phyloP scores from a whole-genome alignment of 1,284 basidiomycete genomes.

The Irpex rosettiformis region DNA sequence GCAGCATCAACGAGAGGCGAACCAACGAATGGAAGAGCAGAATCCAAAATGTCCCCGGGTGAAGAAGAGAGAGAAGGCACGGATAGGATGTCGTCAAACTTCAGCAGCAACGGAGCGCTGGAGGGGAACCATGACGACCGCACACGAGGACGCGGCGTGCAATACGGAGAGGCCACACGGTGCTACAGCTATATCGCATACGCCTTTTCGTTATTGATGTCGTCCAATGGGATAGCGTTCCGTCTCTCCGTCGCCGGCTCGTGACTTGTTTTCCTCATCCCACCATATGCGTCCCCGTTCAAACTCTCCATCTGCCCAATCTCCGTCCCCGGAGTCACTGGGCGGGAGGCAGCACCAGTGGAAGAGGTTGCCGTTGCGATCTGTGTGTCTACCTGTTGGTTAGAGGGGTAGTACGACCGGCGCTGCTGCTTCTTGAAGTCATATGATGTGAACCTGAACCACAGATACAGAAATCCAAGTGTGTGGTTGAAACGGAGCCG shows the following conservation, averaged over 20 bases:
- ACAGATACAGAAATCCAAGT: no score
- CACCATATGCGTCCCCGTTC: conserved; percentile 23
- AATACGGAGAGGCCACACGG: background rate
- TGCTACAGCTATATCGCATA: conserved; percentile 5
- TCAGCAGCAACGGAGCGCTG: background rate
- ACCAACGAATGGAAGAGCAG: background rate
- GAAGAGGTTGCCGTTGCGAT: conserved; percentile 46
- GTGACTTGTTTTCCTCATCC: conserved; percentile 25
- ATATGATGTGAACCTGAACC: conserved; percentile 68
- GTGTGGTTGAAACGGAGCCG: no score
- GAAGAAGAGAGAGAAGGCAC: background rate
- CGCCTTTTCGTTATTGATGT: conserved; percentile 15
- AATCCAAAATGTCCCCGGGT: background rate
- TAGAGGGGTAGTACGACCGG: conserved; percentile 78
- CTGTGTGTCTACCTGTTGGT: conserved; percentile 49
- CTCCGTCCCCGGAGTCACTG: conserved; percentile 39
- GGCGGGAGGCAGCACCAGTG: conserved; percentile 39
- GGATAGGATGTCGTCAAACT: background rate
- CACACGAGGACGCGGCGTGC: background rate
- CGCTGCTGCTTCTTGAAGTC: conserved; percentile 84
- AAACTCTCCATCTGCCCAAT: conserved; percentile 23
- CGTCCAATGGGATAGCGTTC: conserved; percentile 19
- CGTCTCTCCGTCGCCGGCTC: conserved; percentile 18
- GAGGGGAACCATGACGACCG: background rate
- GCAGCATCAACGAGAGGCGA: background rate